These are phyloP conservation scores for Eucalyptus sideroxylon DNA, from an alignment of 345 rosid genomes.

Conservation along the genomic window DNA sequence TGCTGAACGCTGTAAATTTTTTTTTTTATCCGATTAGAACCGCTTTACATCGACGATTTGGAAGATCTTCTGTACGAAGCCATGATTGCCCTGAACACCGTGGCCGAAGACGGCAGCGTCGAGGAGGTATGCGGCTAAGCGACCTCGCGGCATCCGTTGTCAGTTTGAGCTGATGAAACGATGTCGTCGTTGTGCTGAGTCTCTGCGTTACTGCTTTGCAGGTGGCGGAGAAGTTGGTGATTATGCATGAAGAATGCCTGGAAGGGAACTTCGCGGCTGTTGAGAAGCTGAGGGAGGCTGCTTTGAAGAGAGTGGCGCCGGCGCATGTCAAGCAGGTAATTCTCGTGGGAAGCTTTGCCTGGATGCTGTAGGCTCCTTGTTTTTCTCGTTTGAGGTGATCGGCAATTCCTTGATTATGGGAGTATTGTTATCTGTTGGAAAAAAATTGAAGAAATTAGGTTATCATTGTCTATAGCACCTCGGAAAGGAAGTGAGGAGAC, in stretches of 20 bases:
- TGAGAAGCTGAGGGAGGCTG: constrained; percentile 40
- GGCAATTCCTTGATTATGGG: not conserved
- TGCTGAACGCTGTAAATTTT: not conserved
- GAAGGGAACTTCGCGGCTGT: constrained; percentile 41
- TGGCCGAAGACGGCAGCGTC: constrained; percentile 72
- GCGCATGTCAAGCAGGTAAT: constrained; percentile 49
- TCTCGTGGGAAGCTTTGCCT: not conserved
- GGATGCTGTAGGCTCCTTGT: not conserved
- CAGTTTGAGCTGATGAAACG: not conserved
- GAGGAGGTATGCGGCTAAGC: constrained; percentile 40
- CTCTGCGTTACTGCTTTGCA: constrained; percentile 1
- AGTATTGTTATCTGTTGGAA: not conserved
- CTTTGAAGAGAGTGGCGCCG: constrained; percentile 7
- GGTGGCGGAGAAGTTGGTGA: constrained; percentile 74
- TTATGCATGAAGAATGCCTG: constrained; percentile 70
- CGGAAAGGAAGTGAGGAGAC: not conserved
- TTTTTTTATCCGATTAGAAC: constrained; percentile 17
- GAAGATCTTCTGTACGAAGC: constrained; percentile 49
- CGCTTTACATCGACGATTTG: constrained; percentile 61
- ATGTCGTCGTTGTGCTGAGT: not conserved
- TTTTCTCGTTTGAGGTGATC: not conserved
- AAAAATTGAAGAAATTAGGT: not conserved
- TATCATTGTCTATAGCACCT: not conserved
- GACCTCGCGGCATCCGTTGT: not conserved
- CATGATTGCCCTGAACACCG: constrained; percentile 51